Percentiles rank a stretch among this genome's conserved stretches.
These are phyloP conservation scores for Pachysolen tannophilus DNA, from an alignment of 805 yeast species.

Conservation along the genomic window DNA sequence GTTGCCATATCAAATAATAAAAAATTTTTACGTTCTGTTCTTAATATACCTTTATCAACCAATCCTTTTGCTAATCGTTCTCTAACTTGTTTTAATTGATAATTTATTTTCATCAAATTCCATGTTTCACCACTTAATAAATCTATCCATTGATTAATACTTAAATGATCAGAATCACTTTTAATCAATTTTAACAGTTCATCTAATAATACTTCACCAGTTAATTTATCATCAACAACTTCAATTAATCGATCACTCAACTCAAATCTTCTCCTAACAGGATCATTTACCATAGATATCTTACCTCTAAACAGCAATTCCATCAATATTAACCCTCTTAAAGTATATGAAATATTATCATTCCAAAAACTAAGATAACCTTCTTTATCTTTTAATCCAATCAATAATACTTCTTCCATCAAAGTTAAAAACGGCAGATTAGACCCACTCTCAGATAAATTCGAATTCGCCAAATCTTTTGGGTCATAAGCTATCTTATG, in stretches of 20 bases:
- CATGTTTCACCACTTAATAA: constrained; percentile 93
- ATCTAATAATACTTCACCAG: constrained; percentile 93
- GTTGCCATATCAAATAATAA: constrained; percentile 97
- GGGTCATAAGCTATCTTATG: constrained; percentile 83
- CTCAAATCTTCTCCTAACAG: constrained; percentile 84
- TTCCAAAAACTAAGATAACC: constrained; percentile 98
- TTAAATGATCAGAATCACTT: constrained; percentile 65
- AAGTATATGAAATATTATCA: constrained; percentile 92
- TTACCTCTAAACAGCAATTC: constrained; percentile 90
- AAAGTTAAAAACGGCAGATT: constrained; percentile 65
- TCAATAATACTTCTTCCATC: constrained; percentile 91
- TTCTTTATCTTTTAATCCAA: constrained; percentile 93
- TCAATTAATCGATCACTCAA: constrained; percentile 82
- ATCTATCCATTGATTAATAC: constrained; percentile 90
- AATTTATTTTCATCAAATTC: constrained; percentile 90
- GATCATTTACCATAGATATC: constrained; percentile 84
- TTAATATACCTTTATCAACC: constrained; percentile 92
- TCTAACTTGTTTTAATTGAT: constrained; percentile 94
- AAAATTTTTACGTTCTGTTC: constrained; percentile 94
- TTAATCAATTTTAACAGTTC: constrained; percentile 90
- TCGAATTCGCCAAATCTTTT: constrained; percentile 38
- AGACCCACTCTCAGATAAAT: constrained; percentile 13
- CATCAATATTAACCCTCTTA: constrained; percentile 87
- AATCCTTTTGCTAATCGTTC: constrained; percentile 94
- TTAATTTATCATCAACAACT: constrained; percentile 75